Conservation (phyloP, 257 asterid genomes). For the Dorcoceras hygrometricum region DNA sequence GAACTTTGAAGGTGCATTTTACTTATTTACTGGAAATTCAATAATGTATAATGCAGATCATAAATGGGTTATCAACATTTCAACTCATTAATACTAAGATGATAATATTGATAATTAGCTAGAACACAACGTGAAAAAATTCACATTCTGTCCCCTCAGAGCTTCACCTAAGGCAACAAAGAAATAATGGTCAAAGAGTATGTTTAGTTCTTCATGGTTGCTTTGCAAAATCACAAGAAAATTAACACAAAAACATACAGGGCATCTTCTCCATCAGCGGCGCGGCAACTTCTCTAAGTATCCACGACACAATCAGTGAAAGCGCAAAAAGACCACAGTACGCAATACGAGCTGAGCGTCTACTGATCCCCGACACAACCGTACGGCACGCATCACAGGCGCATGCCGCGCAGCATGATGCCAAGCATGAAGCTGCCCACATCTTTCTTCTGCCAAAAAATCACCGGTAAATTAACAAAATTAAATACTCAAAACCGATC, state of each 20-base stretch:
- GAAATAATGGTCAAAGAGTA: background rate
- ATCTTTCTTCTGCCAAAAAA: constrained; percentile 37
- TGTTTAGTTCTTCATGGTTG: background rate
- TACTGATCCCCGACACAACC: constrained; percentile 76
- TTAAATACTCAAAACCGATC: constrained; percentile 5
- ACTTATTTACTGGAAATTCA: background rate
- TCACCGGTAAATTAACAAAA: constrained; percentile 29
- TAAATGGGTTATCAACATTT: background rate
- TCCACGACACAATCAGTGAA: constrained; percentile 78
- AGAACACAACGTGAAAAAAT: background rate
- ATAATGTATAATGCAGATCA: too few relatives aligned
- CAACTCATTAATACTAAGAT: background rate
- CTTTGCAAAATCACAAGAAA: background rate
- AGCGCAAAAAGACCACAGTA: constrained; percentile 84
- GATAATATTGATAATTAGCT: background rate
- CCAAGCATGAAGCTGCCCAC: constrained; percentile 95
- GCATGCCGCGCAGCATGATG: constrained; percentile 82
- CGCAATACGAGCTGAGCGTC: constrained; percentile 85
- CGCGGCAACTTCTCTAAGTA: constrained; percentile 86
- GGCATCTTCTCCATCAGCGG: constrained; percentile 87
- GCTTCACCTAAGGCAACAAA: background rate
- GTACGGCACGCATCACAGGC: constrained; percentile 78
- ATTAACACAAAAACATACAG: constrained; percentile 36
- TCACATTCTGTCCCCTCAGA: background rate
- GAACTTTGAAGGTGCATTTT: background rate